Evolutionary conservation across 352 stramenopile genomes (phyloP).

Genomic region (Phytopythium helicoides): DNA sequence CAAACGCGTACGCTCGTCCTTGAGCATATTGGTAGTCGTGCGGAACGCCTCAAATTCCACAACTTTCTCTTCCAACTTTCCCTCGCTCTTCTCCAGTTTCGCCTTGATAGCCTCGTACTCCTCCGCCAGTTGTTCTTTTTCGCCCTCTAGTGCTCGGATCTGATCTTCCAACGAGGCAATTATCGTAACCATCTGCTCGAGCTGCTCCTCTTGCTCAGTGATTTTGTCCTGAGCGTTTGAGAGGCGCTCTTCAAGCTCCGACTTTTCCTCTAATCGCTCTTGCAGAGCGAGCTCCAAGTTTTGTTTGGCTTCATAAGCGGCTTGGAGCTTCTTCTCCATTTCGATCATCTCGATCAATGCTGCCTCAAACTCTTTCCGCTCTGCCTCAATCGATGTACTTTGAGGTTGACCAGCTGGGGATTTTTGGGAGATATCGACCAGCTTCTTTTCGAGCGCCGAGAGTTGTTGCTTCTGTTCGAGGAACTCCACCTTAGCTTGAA

Average conservation of each 20-base stretch:
- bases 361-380: constrained; percentile 56
- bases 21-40: constrained; percentile 57
- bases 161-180: constrained; percentile 53
- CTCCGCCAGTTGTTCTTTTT: constrained; percentile 46
- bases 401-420: constrained; percentile 13
- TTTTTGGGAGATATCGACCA: constrained; percentile 44
- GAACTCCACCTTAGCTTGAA: constrained; percentile 55
- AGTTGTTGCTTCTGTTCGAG: constrained; percentile 55
- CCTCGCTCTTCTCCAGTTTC: constrained; percentile 45
- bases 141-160: constrained; percentile 33
- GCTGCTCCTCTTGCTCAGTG: constrained; percentile 44
- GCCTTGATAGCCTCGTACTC: constrained; percentile 40
- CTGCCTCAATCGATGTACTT: constrained; percentile 36
- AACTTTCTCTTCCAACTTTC: constrained; percentile 56
- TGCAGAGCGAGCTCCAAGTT: constrained; percentile 46
- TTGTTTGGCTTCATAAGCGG: constrained; percentile 58
- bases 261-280: constrained; percentile 46
- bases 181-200: constrained; percentile 52
- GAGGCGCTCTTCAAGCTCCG: constrained; percentile 42
- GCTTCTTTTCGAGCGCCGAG: constrained; percentile 51
- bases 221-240: constrained; percentile 48
- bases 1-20: constrained; percentile 51
- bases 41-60: constrained; percentile 64
- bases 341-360: constrained; percentile 66
- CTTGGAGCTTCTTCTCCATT: constrained; percentile 64